A percentile compares a stretch with the other conserved stretches of the same genome.
These are phyloP conservation scores for Ophiostoma australiae DNA, from an alignment of 2,329 filamentous ascomycete species.

Conservation along the genomic window DNA sequence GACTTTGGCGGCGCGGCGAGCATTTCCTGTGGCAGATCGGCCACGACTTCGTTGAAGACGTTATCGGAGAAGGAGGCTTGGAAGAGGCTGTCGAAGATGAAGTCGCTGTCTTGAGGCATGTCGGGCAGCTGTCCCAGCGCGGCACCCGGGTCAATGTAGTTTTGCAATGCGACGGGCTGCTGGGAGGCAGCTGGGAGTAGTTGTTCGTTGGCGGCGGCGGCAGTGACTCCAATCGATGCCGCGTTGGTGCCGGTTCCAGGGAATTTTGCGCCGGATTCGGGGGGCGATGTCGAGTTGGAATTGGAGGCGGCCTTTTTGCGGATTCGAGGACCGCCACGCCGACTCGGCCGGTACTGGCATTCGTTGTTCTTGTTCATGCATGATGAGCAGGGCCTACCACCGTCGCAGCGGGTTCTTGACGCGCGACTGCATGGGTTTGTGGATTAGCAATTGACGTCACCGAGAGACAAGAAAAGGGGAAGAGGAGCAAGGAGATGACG, in stretches of 20 bases:
- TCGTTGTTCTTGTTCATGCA: slow-evolving; percentile 40
- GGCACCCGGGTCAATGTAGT: slow-evolving; percentile 45
- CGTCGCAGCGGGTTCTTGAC: slow-evolving; percentile 30
- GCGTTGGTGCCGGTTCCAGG: not conserved
- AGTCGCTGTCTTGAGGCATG: slow-evolving; percentile 44
- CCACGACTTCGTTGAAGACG: slow-evolving; percentile 23
- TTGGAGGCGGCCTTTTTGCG: slow-evolving; percentile 37
- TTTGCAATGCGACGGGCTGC: slow-evolving; percentile 35
- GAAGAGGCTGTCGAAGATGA: slow-evolving; percentile 45
- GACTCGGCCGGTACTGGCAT: slow-evolving; percentile 42
- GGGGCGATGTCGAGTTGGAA: slow-evolving; percentile 5
- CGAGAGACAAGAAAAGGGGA: not conserved
- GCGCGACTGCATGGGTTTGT: slow-evolving; percentile 32
- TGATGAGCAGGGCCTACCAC: slow-evolving; percentile 31
- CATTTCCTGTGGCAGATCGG: slow-evolving; percentile 25
- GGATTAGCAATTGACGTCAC: not conserved
- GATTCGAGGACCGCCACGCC: slow-evolving; percentile 42
- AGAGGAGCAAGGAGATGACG: slow-evolving; percentile 23
- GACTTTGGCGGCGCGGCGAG: slow-evolving; percentile 20
- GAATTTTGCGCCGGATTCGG: slow-evolving; percentile 23
- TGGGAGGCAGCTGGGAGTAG: slow-evolving; percentile 25
- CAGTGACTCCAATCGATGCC: not conserved
- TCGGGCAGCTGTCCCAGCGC: slow-evolving; percentile 45
- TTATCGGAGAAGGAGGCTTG: slow-evolving; percentile 28
- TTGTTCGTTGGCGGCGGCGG: slow-evolving; percentile 28